Base-by-base conservation (phyloP, 2,329 filamentous ascomycete species). In the Trichoderma harzianum region DNA sequence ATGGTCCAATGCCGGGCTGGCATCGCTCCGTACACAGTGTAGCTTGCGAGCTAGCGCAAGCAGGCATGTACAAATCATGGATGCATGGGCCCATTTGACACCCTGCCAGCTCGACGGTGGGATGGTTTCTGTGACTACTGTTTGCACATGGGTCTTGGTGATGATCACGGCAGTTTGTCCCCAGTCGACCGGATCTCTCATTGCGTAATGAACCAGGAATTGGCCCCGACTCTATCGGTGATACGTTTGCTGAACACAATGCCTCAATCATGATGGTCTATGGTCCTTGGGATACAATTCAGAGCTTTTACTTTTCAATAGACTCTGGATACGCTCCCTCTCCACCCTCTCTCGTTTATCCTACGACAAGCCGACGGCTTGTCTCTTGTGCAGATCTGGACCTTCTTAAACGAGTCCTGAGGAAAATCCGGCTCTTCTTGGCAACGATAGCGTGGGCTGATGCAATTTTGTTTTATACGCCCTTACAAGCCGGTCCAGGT, bases 1-100 rank as follows among this genome's bases (percentile, higher is more conserved):
- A 24, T 57, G 63, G 36, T 53, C 69, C 69, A 71, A 68, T 71
- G 63, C 62, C 55, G 64, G 69, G 24, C 55, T 36, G 12, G 55
- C 28, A 61, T 61, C 57, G 39, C 39, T 12, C 30, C 67, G 68
- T 47, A 64, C 68, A 69, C 65, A 57, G 53, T 71, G 69, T 60
- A 71, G 69, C 69, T 67, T 53, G 60, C n/a, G 30, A 43, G 60
- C 69, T 71, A 71, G 69, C 30, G 69, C 62, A 43, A 32, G 60
- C 12, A 66, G 62, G 21, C 51, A 60, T 67, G 62, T 57, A 66
- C 57, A 69, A 32, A 69, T 53, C 55, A 36, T 58, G 69, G 51
- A 24, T 36, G 51, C 62, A 71, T 71, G 60, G 69, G 43, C 69
- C 69, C 69, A 71, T 70, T 55, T 30, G 30, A 60, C 32, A 60